Evolutionary conservation across 1,139 yeast species (phyloP).

Genomic region (Magnusiomyces starmeri): DNA sequence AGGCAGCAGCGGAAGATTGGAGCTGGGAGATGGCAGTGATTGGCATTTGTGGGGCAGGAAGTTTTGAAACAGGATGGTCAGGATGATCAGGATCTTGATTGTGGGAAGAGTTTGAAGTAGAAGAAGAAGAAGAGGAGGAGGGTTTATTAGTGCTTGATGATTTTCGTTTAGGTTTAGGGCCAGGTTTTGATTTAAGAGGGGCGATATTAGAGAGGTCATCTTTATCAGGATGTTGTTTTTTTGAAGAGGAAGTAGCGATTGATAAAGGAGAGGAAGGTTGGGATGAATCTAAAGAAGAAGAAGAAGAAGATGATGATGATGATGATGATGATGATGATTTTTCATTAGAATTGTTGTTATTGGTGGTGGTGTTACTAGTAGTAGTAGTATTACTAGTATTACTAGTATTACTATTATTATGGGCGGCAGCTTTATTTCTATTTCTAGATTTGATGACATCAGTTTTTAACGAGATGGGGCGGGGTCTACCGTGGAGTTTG

Average conservation of each 20-base stretch:
- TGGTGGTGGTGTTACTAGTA: conserved; percentile 2
- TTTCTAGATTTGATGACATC: conserved; percentile 88
- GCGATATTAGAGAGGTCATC: not conserved
- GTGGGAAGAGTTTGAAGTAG: not conserved
- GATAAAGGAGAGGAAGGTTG: conserved; percentile 1
- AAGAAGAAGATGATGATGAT: not conserved
- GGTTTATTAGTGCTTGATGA: not conserved
- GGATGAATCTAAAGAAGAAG: not conserved
- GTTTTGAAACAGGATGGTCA: not conserved
- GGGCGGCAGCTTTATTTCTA: conserved; percentile 52
- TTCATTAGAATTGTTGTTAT: conserved; percentile 4
- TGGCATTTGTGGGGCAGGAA: no score
- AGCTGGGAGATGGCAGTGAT: no score
- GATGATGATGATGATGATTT: not conserved
- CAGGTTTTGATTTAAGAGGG: not conserved
- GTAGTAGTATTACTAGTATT: not conserved
- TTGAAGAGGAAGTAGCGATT: not conserved
- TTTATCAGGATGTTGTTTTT: not conserved
- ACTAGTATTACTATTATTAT: conserved; percentile 20
- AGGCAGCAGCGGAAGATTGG: not conserved
- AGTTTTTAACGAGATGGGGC: conserved; percentile 86
- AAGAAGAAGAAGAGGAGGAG: not conserved
- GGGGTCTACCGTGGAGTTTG: conserved; percentile 83
- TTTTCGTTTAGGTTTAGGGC: not conserved
- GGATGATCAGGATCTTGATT: not conserved